Conservation (phyloP, 202 grass and related monocot species). For the Panicum virgatum region DNA sequence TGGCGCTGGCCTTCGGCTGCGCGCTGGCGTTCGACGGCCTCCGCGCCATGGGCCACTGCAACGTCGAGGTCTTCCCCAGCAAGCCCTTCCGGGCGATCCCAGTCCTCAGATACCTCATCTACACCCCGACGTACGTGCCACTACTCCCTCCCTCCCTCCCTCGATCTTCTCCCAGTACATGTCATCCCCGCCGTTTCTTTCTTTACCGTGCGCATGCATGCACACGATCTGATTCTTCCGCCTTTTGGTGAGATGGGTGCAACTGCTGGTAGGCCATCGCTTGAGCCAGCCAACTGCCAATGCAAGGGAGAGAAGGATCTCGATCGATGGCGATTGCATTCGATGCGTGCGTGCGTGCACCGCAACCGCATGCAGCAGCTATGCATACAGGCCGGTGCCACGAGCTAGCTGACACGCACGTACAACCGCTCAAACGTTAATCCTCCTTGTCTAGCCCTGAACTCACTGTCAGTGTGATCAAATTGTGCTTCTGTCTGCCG, state of each 20-base stretch:
- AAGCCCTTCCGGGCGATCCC: constrained; percentile 53
- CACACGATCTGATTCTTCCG: background rate
- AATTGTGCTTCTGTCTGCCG: background rate
- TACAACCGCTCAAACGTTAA: background rate
- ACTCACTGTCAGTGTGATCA: too few species aligned
- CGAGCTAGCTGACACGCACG: background rate
- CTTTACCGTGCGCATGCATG: background rate
- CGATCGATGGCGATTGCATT: background rate
- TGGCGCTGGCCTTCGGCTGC: constrained; percentile 59
- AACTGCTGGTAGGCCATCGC: background rate
- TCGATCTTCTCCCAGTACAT: background rate
- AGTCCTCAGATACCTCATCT: constrained; percentile 70
- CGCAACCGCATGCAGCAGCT: background rate
- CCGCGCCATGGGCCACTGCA: constrained; percentile 85
- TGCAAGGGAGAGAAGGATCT: background rate
- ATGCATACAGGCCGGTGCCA: background rate
- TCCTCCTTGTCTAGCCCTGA: too few species aligned
- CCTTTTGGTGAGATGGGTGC: background rate
- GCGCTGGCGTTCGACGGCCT: constrained; percentile 71
- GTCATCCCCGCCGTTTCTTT: too few species aligned
- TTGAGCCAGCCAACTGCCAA: background rate
- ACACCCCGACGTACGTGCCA: constrained; percentile 77
- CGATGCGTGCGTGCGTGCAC: too few species aligned
- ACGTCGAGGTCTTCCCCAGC: constrained; percentile 76
- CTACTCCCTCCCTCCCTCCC: too few species aligned